These are phyloP conservation scores for Candida nemodendra DNA, from an alignment of 805 yeast species.

Conservation along the genomic window DNA sequence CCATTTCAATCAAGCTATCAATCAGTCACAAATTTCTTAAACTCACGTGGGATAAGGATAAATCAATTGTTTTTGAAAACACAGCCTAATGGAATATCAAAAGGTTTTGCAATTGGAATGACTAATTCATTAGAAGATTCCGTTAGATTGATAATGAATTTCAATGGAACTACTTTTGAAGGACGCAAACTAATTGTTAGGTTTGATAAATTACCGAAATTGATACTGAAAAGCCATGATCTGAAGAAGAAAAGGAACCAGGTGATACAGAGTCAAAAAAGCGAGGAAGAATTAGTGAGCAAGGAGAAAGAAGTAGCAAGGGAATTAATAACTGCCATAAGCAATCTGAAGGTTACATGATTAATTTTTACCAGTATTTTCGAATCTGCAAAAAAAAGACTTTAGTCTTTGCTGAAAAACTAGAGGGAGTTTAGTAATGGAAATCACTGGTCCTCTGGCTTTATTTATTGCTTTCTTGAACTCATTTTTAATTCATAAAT, in stretches of 20 bases:
- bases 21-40: conserved; percentile 16
- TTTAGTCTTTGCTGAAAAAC: too few relatives aligned
- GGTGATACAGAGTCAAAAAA: conserved; percentile 10
- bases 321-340: conserved; percentile 23
- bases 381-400: too few relatives aligned
- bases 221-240: conserved; percentile 28
- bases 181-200: conserved; percentile 63
- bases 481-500: too few relatives aligned
- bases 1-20: conserved; percentile 39
- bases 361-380: too few relatives aligned
- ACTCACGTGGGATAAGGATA: conserved; percentile 9
- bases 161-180: conserved; percentile 54
- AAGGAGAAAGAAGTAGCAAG: conserved; percentile 30
- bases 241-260: conserved; percentile 19
- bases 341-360: conserved; percentile 17
- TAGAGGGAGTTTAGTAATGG: too few relatives aligned
- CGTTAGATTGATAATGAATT: conserved; percentile 43
- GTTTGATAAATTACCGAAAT: conserved; percentile 52
- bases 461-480: too few relatives aligned
- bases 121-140: conserved; percentile 49
- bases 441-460: too few relatives aligned
- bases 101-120: conserved; percentile 67
- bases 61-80: conserved; percentile 32
- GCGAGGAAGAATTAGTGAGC: conserved; percentile 8
- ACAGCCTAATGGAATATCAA: conserved; percentile 40